Evolutionary conservation across 169 alveolate genomes (phyloP).

Genomic region (Plasmodium malariae): DNA sequence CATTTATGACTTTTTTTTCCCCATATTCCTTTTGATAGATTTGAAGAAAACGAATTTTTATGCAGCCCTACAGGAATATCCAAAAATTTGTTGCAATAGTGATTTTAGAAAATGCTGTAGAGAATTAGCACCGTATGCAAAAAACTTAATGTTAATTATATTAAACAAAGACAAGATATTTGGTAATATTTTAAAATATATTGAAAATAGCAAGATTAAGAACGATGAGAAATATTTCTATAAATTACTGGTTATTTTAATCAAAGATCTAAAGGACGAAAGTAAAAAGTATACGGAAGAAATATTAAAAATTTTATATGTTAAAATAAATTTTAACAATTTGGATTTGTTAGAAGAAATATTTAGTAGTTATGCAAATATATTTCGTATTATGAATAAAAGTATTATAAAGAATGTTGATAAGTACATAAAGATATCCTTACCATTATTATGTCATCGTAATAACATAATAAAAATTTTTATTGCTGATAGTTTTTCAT

Average conservation of each 20-base stretch:
- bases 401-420: constrained; percentile 56
- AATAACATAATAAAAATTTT: constrained; percentile 59
- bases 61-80: constrained; percentile 34
- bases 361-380: constrained; percentile 70
- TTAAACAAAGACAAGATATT: constrained; percentile 66
- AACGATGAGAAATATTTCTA: constrained; percentile 67
- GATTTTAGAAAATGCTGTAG: constrained; percentile 66
- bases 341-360: constrained; percentile 71
- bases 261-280: constrained; percentile 75
- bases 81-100: constrained; percentile 47
- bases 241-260: constrained; percentile 45
- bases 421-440: constrained; percentile 63
- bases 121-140: constrained; percentile 34
- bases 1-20: constrained; percentile 14
- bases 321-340: constrained; percentile 58
- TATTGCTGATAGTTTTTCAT: constrained; percentile 76
- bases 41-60: constrained; percentile 50
- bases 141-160: constrained; percentile 56
- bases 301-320: constrained; percentile 54
- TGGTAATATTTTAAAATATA: constrained; percentile 48
- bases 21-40: constrained; percentile 9
- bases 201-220: constrained; percentile 43
- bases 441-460: constrained; percentile 65
- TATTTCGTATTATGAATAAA: constrained; percentile 73
- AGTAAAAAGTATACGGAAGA: constrained; percentile 49